phyloP scores from a whole-genome alignment of 768 basidiomycete species.

The Rhizopogon rudus region DNA sequence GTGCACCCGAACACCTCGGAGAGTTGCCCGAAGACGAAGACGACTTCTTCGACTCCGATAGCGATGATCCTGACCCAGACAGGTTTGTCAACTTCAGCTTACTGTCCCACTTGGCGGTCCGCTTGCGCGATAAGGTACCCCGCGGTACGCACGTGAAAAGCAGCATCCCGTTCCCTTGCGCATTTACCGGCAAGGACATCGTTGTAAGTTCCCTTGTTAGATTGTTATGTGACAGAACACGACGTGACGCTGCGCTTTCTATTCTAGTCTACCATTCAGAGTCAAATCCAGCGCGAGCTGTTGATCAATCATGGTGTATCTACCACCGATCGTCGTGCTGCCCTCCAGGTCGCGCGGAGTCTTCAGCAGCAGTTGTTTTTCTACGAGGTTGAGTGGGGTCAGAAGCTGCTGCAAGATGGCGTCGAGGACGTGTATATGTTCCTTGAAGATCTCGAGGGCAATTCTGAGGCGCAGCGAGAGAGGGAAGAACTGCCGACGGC shows the following conservation, averaged over 20 bases:
- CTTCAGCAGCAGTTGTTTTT: constrained; percentile 93
- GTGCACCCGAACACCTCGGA: constrained; percentile 12
- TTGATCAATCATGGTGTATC: constrained; percentile 70
- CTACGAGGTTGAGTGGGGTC: constrained; percentile 95
- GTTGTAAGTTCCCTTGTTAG: constrained; percentile 53
- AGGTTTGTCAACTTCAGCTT: constrained; percentile 87
- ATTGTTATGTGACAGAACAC: not conserved
- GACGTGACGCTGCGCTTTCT: not conserved
- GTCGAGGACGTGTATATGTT: constrained; percentile 95
- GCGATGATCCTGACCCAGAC: constrained; percentile 61
- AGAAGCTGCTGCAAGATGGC: constrained; percentile 73
- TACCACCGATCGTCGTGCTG: constrained; percentile 75
- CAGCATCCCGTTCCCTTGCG: constrained; percentile 82
- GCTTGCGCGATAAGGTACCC: constrained; percentile 86
- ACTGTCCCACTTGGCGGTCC: constrained; percentile 84
- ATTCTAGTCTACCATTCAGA: constrained; percentile 78
- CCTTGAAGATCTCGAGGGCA: constrained; percentile 72
- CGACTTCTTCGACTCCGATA: constrained; percentile 32
- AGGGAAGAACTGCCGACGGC: constrained; percentile 80
- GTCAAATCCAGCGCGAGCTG: constrained; percentile 80
- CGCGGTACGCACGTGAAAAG: constrained; percentile 87
- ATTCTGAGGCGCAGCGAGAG: constrained; percentile 54
- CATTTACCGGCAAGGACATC: constrained; percentile 93
- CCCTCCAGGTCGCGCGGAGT: constrained; percentile 84
- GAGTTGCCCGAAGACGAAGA: constrained; percentile 20